phyloP scores from a whole-genome alignment of 768 basidiomycete genomes.

The Lenzites betulinus region DNA sequence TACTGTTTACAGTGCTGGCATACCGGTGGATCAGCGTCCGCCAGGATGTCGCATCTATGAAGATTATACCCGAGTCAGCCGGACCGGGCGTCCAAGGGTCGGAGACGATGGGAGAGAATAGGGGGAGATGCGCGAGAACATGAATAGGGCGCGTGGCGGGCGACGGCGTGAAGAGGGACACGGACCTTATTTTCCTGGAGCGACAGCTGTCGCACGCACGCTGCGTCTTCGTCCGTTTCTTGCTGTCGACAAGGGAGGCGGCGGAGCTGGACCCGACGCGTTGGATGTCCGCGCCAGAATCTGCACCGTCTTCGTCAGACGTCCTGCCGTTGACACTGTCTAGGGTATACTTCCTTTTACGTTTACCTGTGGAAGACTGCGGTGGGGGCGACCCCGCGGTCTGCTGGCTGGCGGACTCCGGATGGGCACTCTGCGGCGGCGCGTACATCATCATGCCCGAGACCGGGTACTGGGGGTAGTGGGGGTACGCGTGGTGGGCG shows the following conservation, averaged over 20 bases:
- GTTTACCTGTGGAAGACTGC: conserved; percentile 48
- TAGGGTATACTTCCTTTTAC: conserved; percentile 54
- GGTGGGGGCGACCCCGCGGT: conserved; percentile 27
- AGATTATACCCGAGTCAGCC: conserved; percentile 10
- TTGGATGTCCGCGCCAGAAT: conserved; percentile 44
- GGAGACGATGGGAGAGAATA: conserved; percentile 3
- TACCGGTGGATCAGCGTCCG: conserved; percentile 73
- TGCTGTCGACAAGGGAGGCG: conserved; percentile 48
- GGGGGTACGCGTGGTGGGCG: conserved; percentile 46
- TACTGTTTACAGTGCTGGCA: conserved; percentile 97
- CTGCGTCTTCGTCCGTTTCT: conserved; percentile 91
- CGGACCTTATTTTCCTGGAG: conserved; percentile 82
- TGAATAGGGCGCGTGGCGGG: conserved; percentile 15
- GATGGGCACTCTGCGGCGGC: conserved; percentile 40
- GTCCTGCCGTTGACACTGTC: conserved; percentile 12
- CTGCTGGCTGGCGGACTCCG: conserved; percentile 35
- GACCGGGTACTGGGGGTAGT: conserved; percentile 56
- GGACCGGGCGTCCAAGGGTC: conserved; percentile 11
- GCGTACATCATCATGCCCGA: conserved; percentile 72
- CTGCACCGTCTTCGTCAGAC: conserved; percentile 61
- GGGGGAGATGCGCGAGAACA: conserved; percentile 3
- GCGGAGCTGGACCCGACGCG: conserved; percentile 32
- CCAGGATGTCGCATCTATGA: conserved; percentile 78
- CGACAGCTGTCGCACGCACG: conserved; percentile 92
- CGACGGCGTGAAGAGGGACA: conserved; percentile 5